phyloP scores from a whole-genome alignment of 345 rosid species.

The Salix koriyanagi region DNA sequence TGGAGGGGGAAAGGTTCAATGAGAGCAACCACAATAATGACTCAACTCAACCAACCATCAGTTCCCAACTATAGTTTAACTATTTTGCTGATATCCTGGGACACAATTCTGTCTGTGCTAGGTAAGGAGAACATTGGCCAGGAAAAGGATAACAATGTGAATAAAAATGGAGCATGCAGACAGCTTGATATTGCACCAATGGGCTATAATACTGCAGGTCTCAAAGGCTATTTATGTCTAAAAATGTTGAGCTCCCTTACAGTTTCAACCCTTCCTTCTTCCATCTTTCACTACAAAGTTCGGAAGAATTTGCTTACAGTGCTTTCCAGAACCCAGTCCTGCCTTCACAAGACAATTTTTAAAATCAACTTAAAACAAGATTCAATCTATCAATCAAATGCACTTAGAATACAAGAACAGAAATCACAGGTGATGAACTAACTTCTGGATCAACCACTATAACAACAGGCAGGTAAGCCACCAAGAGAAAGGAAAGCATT shows the following conservation, averaged over 20 bases:
- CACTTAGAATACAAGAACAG: not conserved
- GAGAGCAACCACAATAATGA: too few species aligned
- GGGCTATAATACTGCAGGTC: not conserved
- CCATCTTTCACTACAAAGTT: not conserved
- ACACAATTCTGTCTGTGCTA: not conserved
- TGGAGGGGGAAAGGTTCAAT: too few species aligned
- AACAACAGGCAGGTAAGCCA: not conserved
- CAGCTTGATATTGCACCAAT: not conserved
- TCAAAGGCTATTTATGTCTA: not conserved
- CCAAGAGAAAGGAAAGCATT: too few species aligned
- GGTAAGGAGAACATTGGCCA: too few species aligned
- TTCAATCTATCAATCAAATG: not conserved
- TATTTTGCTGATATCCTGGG: not conserved
- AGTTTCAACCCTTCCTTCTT: not conserved
- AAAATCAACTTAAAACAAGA: not conserved
- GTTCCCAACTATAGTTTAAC: not conserved
- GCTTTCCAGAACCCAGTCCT: not conserved
- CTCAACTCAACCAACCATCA: too few species aligned
- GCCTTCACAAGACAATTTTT: not conserved
- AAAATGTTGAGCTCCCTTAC: not conserved
- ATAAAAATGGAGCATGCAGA: not conserved
- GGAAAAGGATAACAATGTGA: not conserved
- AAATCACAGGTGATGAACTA: not conserved
- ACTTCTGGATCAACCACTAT: not conserved
- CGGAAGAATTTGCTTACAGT: not conserved